Conservation (phyloP, 306 rosid genomes). For the Macrotyloma uniflorum region DNA sequence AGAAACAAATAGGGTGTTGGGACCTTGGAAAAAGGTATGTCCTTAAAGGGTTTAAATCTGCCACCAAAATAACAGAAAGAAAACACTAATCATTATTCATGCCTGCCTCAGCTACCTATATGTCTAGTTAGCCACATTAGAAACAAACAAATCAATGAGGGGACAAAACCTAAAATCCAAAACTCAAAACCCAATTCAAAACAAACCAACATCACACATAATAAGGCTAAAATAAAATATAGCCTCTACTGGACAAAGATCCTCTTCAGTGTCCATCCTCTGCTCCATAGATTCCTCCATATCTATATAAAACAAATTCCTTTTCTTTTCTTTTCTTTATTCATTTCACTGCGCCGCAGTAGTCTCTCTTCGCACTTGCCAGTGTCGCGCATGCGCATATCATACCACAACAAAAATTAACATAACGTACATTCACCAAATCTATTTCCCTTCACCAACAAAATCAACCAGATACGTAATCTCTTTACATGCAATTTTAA, state of each 20-base stretch:
- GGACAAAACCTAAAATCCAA: no score
- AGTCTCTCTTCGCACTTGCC: not conserved
- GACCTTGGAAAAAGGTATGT: not conserved
- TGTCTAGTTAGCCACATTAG: not conserved
- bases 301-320: not conserved
- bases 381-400: not conserved
- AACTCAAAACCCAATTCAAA: no score
- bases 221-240: not conserved
- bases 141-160: not conserved
- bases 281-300: constrained; percentile 27
- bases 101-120: not conserved
- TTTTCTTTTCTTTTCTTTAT: not conserved
- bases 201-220: not conserved
- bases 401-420: no score
- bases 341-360: no score
- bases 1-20: not conserved
- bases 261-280: constrained; percentile 32
- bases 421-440: no score
- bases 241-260: constrained; percentile 34
- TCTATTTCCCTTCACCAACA: no score
- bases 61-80: not conserved
- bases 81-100: not conserved
- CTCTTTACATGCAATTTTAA: no score
- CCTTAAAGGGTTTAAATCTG: not conserved
- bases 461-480: no score